Conservation (phyloP, 1,139 yeast genomes). For the Blastobotrys buckinghamii region DNA sequence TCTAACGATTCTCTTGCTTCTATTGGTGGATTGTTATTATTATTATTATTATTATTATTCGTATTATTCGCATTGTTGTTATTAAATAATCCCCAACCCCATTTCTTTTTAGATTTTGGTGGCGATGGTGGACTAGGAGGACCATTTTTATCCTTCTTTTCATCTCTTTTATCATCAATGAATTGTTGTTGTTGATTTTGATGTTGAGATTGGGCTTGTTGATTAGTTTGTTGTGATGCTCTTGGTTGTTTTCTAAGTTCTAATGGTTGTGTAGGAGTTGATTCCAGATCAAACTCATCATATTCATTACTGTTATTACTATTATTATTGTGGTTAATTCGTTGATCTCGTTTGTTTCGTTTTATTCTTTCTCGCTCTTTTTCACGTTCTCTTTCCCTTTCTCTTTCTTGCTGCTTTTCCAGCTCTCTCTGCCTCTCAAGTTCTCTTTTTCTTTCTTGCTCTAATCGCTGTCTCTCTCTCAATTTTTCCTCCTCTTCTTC, state of each 20-base stretch:
- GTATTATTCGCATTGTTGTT: conserved; percentile 7
- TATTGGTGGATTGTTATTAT: conserved; percentile 4
- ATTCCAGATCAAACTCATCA: too few relatives aligned
- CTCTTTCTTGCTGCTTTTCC: too few relatives aligned
- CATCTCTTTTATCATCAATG: too few relatives aligned
- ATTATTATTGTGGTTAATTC: too few relatives aligned
- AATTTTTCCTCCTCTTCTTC: background rate
- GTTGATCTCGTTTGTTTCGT: too few relatives aligned
- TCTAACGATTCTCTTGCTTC: background rate
- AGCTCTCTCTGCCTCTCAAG: background rate
- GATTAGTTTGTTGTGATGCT: too few relatives aligned
- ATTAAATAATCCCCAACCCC: conserved; percentile 24
- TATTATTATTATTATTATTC: background rate
- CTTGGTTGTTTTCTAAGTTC: background rate
- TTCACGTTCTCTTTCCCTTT: too few relatives aligned
- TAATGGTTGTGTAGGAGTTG: background rate
- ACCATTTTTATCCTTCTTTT: too few relatives aligned
- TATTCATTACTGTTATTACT: too few relatives aligned
- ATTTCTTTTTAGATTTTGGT: conserved; percentile 20
- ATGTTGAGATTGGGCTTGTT: background rate
- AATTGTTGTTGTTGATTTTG: background rate
- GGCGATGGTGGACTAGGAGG: background rate
- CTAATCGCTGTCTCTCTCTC: too few relatives aligned
- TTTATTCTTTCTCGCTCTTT: too few relatives aligned
- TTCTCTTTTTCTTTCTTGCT: too few relatives aligned